Evolutionary conservation across 305 asterid genomes (phyloP).

Genomic region (Fraxinus xanthoxyloides): DNA sequence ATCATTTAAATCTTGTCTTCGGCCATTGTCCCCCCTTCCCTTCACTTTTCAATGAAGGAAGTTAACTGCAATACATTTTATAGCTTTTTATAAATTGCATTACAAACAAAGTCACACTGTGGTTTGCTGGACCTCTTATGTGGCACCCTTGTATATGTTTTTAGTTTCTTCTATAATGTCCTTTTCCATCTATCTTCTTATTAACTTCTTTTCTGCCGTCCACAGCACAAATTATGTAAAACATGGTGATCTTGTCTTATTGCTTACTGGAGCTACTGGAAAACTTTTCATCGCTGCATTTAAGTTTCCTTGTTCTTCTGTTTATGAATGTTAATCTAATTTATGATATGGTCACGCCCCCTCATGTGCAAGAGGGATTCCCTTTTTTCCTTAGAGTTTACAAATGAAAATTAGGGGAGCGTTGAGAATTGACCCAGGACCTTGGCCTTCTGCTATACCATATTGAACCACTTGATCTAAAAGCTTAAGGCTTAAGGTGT

Average conservation of each 20-base stretch:
- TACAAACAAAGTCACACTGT: constrained; percentile 17
- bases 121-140: not conserved
- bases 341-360: not conserved
- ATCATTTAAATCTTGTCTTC: not conserved
- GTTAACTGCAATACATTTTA: not conserved
- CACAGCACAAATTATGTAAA: not conserved
- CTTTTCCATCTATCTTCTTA: not conserved
- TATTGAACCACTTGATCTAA: not conserved
- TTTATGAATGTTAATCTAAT: not conserved
- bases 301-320: not conserved
- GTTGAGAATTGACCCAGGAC: not conserved
- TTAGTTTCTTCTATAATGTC: not conserved
- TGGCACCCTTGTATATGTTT: not conserved
- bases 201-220: not conserved
- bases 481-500: not conserved
- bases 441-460: not conserved
- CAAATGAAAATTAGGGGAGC: not conserved
- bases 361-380: not conserved
- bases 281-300: not conserved
- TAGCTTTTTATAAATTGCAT: constrained; percentile 1
- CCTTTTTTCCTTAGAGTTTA: not conserved
- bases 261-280: not conserved
- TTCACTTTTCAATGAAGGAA: not conserved
- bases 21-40: not conserved
- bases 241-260: not conserved